phyloP scores from a whole-genome alignment of 1,139 yeast species.

The Yamadazyma songkhlaensis region DNA sequence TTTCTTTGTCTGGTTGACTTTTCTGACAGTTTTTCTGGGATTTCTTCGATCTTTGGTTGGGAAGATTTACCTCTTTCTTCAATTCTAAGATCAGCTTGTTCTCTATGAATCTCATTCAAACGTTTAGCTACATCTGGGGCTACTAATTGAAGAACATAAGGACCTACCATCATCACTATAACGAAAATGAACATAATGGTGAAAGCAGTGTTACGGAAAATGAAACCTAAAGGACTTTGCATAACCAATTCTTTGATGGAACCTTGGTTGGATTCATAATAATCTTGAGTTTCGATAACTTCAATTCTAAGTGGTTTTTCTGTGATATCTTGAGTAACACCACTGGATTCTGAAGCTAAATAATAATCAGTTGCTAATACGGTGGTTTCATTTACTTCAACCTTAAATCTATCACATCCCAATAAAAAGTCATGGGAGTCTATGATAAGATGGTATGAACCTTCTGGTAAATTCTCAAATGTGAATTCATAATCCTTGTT shows the following conservation, averaged over 20 bases:
- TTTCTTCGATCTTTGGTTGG: conserved; percentile 10
- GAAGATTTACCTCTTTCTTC: background rate
- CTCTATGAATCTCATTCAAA: conserved; percentile 25
- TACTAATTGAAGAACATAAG: conserved; percentile 28
- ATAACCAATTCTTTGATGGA: conserved; percentile 31
- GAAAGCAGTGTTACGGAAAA: conserved; percentile 36
- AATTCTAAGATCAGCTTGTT: conserved; percentile 6
- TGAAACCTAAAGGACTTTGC: conserved; percentile 44
- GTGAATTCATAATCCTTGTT: conserved; percentile 26
- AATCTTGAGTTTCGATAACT: conserved; percentile 24
- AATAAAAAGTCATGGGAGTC: conserved; percentile 39
- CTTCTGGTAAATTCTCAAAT: conserved; percentile 24
- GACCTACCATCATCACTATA: conserved; percentile 32
- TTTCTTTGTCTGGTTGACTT: conserved; percentile 5
- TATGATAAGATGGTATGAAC: conserved; percentile 34
- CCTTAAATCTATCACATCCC: conserved; percentile 22
- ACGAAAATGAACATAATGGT: conserved; percentile 31
- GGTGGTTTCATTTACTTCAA: conserved; percentile 22
- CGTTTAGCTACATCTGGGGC: conserved; percentile 40
- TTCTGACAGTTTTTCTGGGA: conserved; percentile 3
- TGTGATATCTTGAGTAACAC: conserved; percentile 16
- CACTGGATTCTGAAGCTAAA: conserved; percentile 17
- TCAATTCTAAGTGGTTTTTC: conserved; percentile 22
- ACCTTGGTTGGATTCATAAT: conserved; percentile 36
- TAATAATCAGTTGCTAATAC: conserved; percentile 23